Base-by-base conservation (phyloP, 306 rosid genomes). In the Pterocarpus santalinus region DNA sequence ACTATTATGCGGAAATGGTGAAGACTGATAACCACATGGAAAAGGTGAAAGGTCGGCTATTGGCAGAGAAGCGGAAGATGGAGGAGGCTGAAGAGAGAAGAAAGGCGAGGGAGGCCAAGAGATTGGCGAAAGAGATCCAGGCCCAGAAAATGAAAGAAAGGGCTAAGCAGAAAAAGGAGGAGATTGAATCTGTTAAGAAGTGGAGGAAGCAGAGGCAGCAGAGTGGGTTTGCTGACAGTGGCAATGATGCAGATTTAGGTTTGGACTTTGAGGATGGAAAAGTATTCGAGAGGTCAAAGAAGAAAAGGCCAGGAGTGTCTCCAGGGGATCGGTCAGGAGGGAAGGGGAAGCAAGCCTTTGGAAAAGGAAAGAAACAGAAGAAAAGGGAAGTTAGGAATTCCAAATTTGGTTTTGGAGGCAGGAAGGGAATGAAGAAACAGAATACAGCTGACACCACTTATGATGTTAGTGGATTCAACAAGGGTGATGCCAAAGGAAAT, bases 121-220 rank as follows among this genome's bases (percentile, higher is more conserved):
- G 79, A 60, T 84, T 94, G 64, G 49, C 98, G 7, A 92, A 94
- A 62, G 97, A 94, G 89, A 76, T 92, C 79, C 97, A 94, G 82
- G 85, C 92, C 34, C 95, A 90, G 90, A 94, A 94, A 86, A 8
- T 49, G 49, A 94, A 91, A 74, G 98, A 94, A 81, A 87, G 95
- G 77, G 90, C 97, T 55, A 92, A 94, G 90, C 93, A 91, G 94
- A 94, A 92, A 74, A 94, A 91, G 85, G 94, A 92, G 3, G 94
- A 90, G 6, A 91, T 94, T 5, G 97, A 92, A 75, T 91, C 98
- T 69, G 98, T 94, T 79, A 92, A 94, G 89, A 92, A 91, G 81
- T 94, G 98, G 98, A 91, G 98, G 91, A 92, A 94, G 81, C 97
- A 94, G 85, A 92, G 98, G 82, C 97, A 94, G 60, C 91, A 88